These are phyloP conservation scores for Vanderwaltozyma polyspora DNA, from an alignment of 805 yeast genomes.

Conservation along the genomic window DNA sequence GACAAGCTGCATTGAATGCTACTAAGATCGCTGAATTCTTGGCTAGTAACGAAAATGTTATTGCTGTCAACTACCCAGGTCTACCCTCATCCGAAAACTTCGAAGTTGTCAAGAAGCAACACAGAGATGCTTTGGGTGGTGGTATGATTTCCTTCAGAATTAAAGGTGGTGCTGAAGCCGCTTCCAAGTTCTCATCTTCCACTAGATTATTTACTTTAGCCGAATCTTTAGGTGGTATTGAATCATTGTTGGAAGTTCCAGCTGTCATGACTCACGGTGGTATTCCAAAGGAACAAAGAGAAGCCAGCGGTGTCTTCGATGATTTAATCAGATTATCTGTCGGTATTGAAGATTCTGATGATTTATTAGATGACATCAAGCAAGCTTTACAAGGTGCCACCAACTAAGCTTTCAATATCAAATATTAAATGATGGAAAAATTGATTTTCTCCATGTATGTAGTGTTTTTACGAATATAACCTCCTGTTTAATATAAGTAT, in stretches of 20 bases:
- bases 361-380: constrained; percentile 57
- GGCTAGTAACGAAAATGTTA: constrained; percentile 37
- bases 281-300: constrained; percentile 68
- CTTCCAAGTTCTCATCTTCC: constrained; percentile 58
- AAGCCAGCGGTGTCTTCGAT: constrained; percentile 68
- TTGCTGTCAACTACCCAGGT: constrained; percentile 76
- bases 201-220: constrained; percentile 77
- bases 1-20: constrained; percentile 58
- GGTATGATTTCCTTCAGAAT: constrained; percentile 87
- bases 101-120: constrained; percentile 59
- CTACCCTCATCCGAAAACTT: constrained; percentile 53
- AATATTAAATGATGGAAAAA: background rate
- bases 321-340: constrained; percentile 74
- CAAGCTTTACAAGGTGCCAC: constrained; percentile 46
- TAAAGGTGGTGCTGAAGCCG: constrained; percentile 70
- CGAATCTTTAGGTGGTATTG: constrained; percentile 85
- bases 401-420: too few relatives aligned
- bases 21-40: constrained; percentile 58
- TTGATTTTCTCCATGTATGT: background rate
- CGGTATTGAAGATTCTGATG: constrained; percentile 78
- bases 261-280: constrained; percentile 91
- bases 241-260: constrained; percentile 76
- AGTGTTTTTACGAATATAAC: background rate
- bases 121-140: constrained; percentile 78
- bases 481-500: too few relatives aligned